Evolutionary conservation across 371 early-diverging fungal genomes (phyloP).

Genomic region (Dentiscutata heterogama): DNA sequence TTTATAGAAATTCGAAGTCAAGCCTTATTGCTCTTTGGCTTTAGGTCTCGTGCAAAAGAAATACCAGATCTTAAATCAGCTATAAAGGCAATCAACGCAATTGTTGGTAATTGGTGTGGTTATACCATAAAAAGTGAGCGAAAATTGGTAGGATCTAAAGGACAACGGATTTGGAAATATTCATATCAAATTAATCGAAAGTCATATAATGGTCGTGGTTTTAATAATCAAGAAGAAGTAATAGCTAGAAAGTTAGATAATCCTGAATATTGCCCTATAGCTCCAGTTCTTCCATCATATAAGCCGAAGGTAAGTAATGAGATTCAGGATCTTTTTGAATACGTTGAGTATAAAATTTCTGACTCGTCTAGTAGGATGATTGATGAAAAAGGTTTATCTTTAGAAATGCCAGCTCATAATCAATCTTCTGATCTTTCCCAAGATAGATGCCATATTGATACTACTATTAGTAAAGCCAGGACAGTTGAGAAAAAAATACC

Average conservation of each 20-base stretch:
- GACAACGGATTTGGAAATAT: slow-evolving; percentile 36
- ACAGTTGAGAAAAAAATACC: too few species aligned
- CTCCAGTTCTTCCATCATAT: slow-evolving; percentile 44
- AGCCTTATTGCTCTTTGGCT: slow-evolving; percentile 22
- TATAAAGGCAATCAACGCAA: slow-evolving; percentile 37
- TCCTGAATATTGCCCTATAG: slow-evolving; percentile 42
- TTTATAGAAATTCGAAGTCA: slow-evolving; percentile 35
- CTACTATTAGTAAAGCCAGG: slow-evolving; percentile 41
- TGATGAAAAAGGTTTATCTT: slow-evolving; percentile 41
- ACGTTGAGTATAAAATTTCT: slow-evolving; percentile 34
- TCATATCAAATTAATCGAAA: slow-evolving; percentile 42
- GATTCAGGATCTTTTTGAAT: slow-evolving; percentile 41
- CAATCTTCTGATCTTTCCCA: slow-evolving; percentile 10
- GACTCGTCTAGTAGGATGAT: slow-evolving; percentile 34
- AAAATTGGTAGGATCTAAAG: slow-evolving; percentile 34
- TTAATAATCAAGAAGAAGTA: slow-evolving; percentile 40
- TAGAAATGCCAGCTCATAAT: slow-evolving; percentile 29
- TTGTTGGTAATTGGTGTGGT: slow-evolving; percentile 37
- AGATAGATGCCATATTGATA: slow-evolving; percentile 34
- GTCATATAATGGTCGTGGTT: slow-evolving; percentile 24
- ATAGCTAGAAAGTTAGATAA: slow-evolving; percentile 43
- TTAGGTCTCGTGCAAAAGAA: slow-evolving; percentile 24
- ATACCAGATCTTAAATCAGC: slow-evolving; percentile 25
- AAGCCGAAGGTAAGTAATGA: slow-evolving; percentile 39
- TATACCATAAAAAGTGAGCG: slow-evolving; percentile 40